Conservation (phyloP, 1,284 basidiomycete genomes). For the Peniophora sp. region DNA sequence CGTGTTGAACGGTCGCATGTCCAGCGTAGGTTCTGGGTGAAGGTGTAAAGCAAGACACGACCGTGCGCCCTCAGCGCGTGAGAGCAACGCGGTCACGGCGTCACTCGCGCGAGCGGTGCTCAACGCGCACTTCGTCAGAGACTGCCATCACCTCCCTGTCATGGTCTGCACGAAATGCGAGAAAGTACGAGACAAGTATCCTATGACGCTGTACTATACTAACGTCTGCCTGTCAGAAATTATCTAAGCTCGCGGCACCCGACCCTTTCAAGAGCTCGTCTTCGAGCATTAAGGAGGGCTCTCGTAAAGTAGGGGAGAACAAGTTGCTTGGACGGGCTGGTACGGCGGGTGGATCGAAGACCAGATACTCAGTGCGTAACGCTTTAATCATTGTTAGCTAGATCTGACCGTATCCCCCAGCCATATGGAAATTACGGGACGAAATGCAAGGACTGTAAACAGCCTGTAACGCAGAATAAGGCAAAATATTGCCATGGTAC, state of each 20-base stretch:
- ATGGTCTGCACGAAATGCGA: constrained; percentile 80
- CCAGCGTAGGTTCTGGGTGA: too few species aligned
- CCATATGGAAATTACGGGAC: constrained; percentile 52
- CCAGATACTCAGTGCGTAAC: constrained; percentile 4
- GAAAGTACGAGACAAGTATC: constrained; percentile 31
- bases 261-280: constrained; percentile 73
- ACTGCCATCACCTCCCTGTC: constrained; percentile 13
- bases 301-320: constrained; percentile 76
- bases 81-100: background rate
- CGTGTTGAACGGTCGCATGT: too few species aligned
- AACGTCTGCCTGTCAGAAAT: constrained; percentile 51
- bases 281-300: constrained; percentile 66
- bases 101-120: background rate
- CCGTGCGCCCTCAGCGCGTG: too few species aligned
- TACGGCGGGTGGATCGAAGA: constrained; percentile 17
- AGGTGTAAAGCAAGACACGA: too few species aligned
- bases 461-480: constrained; percentile 70
- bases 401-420: constrained; percentile 23
- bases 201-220: background rate
- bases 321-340: constrained; percentile 61
- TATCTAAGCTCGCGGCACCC: constrained; percentile 73
- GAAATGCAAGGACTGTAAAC: constrained; percentile 81
- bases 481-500: constrained; percentile 82
- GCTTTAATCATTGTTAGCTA: background rate
- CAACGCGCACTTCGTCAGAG: constrained; percentile 1